phyloP scores from a whole-genome alignment of 2,329 filamentous ascomycete genomes.

The Calycina herbarum region DNA sequence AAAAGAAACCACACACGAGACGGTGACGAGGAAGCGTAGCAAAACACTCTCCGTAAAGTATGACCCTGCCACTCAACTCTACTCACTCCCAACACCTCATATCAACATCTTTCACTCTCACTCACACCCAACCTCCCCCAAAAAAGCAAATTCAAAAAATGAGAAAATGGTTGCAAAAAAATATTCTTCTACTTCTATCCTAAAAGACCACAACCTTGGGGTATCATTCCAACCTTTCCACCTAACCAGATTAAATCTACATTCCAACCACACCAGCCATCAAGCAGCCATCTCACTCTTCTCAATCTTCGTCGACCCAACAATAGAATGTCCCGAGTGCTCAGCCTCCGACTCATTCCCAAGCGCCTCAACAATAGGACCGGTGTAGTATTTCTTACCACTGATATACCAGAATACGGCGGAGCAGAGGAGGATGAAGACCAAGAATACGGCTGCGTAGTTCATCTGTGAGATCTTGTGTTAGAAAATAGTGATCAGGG shows the following conservation, averaged over 20 bases:
- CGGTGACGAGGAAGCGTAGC: too few species aligned
- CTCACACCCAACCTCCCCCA: too few species aligned
- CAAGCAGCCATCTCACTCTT: background rate
- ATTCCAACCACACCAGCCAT: background rate
- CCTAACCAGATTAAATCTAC: too few species aligned
- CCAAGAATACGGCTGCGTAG: slow-evolving; percentile 53
- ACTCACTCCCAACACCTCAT: too few species aligned
- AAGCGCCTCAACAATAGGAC: slow-evolving; percentile 40
- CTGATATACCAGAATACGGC: slow-evolving; percentile 47
- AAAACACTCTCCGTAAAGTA: too few species aligned
- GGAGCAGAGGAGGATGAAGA: slow-evolving; percentile 46
- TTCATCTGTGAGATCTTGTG: slow-evolving; percentile 46
- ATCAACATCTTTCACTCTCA: too few species aligned
- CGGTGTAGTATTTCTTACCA: slow-evolving; percentile 50
- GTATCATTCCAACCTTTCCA: background rate
- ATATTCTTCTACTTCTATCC: background rate
- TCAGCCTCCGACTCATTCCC: background rate
- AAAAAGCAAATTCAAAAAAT: too few species aligned
- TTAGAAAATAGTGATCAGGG: too few species aligned
- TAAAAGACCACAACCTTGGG: background rate
- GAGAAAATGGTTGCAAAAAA: background rate
- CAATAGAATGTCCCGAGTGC: background rate
- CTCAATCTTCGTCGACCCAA: background rate
- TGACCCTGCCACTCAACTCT: too few species aligned
- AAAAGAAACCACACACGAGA: too few species aligned